These are phyloP conservation scores for Nicotiana undulata DNA, from an alignment of 257 asterid genomes.

Conservation along the genomic window DNA sequence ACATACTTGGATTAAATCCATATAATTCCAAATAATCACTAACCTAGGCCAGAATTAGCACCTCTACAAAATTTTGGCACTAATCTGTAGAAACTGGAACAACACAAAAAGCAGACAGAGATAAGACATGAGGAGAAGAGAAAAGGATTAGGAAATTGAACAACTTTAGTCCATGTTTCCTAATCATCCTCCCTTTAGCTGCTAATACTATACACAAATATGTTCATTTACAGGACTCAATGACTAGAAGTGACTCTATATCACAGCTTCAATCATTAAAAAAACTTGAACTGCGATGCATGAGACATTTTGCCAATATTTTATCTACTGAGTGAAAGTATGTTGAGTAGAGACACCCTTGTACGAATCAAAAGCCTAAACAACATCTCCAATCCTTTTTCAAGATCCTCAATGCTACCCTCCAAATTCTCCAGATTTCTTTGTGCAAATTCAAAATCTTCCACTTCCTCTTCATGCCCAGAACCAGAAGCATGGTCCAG, in stretches of 20 bases:
- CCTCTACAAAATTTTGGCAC: conserved; percentile 6
- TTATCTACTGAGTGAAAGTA: conserved; percentile 6
- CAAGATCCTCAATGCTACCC: conserved; percentile 17
- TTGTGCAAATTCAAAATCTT: conserved; percentile 18
- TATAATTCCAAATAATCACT: background rate
- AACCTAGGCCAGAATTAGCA: conserved; percentile 2
- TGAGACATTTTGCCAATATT: background rate
- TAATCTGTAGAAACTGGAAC: background rate
- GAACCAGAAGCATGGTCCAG: background rate
- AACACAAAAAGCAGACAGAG: background rate
- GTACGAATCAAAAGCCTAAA: conserved; percentile 27
- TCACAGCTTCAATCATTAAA: conserved; percentile 8
- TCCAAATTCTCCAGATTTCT: conserved; percentile 24
- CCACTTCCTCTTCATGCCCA: conserved; percentile 7
- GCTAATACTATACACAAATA: background rate
- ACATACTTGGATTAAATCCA: background rate
- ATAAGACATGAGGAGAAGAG: background rate
- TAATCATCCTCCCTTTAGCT: background rate
- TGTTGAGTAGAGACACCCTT: conserved; percentile 30
- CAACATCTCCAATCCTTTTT: conserved; percentile 18
- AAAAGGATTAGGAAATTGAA: background rate
- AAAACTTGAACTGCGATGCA: conserved; percentile 12
- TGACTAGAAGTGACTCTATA: background rate
- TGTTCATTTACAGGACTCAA: background rate
- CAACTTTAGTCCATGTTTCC: background rate